Percentiles rank a stretch among this genome's conserved stretches.
Evolutionary conservation across 495 filamentous ascomycete genomes (phyloP).

Genomic region (Clavariopsis aquatica): DNA sequence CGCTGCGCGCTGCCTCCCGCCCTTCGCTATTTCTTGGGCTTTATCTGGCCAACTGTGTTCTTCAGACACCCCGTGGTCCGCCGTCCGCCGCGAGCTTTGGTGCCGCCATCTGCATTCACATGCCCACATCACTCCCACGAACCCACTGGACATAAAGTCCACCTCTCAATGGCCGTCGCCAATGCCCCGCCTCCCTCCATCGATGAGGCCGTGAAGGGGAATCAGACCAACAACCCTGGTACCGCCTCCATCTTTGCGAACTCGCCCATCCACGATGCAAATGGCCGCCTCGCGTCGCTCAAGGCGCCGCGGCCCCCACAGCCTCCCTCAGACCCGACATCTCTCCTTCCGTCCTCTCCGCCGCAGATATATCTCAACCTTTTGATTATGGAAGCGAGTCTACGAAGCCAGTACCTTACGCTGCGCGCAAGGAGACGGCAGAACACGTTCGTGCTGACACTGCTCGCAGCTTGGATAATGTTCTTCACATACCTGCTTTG

Average conservation of each 20-base stretch:
- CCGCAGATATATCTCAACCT: conserved; percentile 99
- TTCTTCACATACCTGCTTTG: conserved; percentile 87
- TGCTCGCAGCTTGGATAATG: conserved; percentile 75
- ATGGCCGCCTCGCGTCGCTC: conserved; percentile 31
- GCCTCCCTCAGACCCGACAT: conserved; percentile 66
- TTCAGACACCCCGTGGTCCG: too few relatives aligned
- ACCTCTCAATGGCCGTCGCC: conserved; percentile 10
- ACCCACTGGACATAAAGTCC: background rate
- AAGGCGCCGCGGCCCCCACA: conserved; percentile 45
- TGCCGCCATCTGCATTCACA: conserved; percentile 1
- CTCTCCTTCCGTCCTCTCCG: conserved; percentile 80
- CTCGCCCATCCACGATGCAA: conserved; percentile 30
- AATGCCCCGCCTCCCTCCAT: conserved; percentile 46
- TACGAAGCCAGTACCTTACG: conserved; percentile 89
- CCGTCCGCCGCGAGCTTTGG: background rate
- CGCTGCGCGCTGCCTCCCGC: too few relatives aligned
- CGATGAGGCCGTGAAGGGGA: conserved; percentile 71
- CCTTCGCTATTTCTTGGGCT: too few relatives aligned
- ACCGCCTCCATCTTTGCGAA: conserved; percentile 44
- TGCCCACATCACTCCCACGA: conserved; percentile 18
- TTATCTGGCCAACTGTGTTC: too few relatives aligned
- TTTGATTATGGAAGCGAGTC: conserved; percentile 89
- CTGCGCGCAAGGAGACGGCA: conserved; percentile 85
- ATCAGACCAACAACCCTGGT: conserved; percentile 41
- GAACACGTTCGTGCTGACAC: conserved; percentile 88